Evolutionary conservation across 768 basidiomycete species (phyloP), one percentile per base, ranked within the genome.

Genomic region (Cyclocybe cylindracea): DNA sequence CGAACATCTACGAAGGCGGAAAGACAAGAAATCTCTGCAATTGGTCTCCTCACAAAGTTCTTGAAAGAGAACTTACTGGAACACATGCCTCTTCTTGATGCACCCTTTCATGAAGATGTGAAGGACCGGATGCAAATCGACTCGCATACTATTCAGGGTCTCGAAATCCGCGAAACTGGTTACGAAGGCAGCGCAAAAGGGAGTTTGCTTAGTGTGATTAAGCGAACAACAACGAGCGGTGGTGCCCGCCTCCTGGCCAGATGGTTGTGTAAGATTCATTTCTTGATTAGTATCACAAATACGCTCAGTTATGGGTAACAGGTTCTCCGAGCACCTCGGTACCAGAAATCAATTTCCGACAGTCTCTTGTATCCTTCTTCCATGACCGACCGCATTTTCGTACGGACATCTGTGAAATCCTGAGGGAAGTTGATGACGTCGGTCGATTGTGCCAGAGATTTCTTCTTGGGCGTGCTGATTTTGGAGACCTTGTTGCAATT

Each of bases 321-420:
- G 91, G 88, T 66, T 91, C 91, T 33, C 92, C 92, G 0, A 92
- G 89, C 62, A 89, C 87, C 2, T 91, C 89, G 1, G 69, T 85
- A 10, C 55, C 64, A 11, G 89, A 91, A 61, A 91, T 94, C 56
- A 78, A 81, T 58, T 71, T 82, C 9, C 84, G 87, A 5, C 92
- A 93, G 62, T 80, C 82, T n/a, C 67, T 93, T 5, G 90, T 94
- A 18, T 78, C 85, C 3, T 83, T 87, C 60, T 87, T 94, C 62
- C 70, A 78, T 58, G 58, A 71, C 8, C 72, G 84, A 31, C 78
- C 81, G 32, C 80, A 86, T 61, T 77, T 92, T 38, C 80, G 83
- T 38, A 73, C 78, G 34, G 91, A 92, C 60, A 69, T 94, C 13
- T 64, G 75, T 11, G 77, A 74, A 39, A 62, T 75, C 18, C 66